Conservation (phyloP, 495 filamentous ascomycete species). For the Rhypophila decipiens region DNA sequence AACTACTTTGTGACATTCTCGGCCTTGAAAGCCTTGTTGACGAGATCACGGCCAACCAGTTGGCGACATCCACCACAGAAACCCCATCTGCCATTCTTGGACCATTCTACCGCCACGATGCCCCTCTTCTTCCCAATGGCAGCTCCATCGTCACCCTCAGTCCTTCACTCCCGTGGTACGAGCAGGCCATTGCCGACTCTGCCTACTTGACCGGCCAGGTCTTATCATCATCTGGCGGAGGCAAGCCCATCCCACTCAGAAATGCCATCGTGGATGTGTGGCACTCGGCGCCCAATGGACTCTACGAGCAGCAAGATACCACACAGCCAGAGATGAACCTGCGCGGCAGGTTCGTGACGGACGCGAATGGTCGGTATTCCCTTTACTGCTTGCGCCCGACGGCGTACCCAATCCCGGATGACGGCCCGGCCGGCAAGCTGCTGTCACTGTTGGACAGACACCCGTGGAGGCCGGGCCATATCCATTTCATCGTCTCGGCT, state of each 20-base stretch:
- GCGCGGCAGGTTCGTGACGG: constrained; percentile 64
- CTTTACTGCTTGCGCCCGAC: constrained; percentile 65
- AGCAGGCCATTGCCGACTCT: constrained; percentile 46
- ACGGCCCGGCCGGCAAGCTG: constrained; percentile 53
- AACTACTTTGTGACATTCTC: constrained; percentile 64
- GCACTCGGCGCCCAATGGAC: constrained; percentile 69
- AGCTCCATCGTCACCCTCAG: constrained; percentile 48
- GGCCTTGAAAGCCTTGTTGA: constrained; percentile 66
- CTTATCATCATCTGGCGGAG: constrained; percentile 36
- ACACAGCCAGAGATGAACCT: constrained; percentile 68
- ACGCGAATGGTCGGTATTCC: constrained; percentile 55
- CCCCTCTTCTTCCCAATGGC: constrained; percentile 57
- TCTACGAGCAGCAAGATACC: constrained; percentile 76
- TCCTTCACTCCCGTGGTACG: constrained; percentile 27
- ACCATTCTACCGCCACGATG: constrained; percentile 70
- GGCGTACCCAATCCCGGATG: constrained; percentile 63
- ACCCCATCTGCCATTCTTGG: constrained; percentile 71
- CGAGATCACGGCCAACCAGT: constrained; percentile 65
- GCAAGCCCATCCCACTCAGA: constrained; percentile 52
- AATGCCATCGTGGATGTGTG: constrained; percentile 67
- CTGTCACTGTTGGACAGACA: constrained; percentile 58
- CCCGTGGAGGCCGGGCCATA: constrained; percentile 67
- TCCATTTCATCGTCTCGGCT: constrained; percentile 58
- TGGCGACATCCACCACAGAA: constrained; percentile 36
- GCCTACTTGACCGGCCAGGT: constrained; percentile 60